phyloP scores from a whole-genome alignment of 805 yeast species.

The Ogataea paraovalis region DNA sequence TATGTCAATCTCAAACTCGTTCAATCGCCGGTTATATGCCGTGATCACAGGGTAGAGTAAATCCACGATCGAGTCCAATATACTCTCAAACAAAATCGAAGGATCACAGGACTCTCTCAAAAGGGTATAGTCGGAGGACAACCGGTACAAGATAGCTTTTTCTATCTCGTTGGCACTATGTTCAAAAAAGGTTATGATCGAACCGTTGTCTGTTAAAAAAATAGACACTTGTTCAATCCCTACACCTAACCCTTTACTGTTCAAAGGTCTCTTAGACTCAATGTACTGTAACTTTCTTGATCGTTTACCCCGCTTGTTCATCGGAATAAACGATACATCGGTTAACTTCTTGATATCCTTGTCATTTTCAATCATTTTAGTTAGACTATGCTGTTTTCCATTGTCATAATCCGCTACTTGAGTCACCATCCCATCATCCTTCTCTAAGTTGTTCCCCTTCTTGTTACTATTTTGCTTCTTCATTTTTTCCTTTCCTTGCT shows the following conservation, averaged over 20 bases:
- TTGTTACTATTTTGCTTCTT: neutral
- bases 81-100: slow-evolving; percentile 48
- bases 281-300: slow-evolving; percentile 28
- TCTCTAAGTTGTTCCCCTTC: neutral
- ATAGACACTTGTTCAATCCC: slow-evolving; percentile 56
- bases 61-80: slow-evolving; percentile 53
- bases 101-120: slow-evolving; percentile 50
- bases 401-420: neutral
- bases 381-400: slow-evolving; percentile 4
- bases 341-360: slow-evolving; percentile 32
- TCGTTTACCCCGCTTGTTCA: slow-evolving; percentile 5
- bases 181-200: slow-evolving; percentile 55
- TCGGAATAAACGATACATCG: slow-evolving; percentile 26
- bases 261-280: slow-evolving; percentile 42
- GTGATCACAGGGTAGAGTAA: slow-evolving; percentile 48
- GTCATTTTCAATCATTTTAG: slow-evolving; percentile 20
- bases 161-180: slow-evolving; percentile 51
- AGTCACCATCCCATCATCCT: too few species aligned
- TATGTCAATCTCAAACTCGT: slow-evolving; percentile 50
- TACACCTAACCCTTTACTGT: slow-evolving; percentile 38
- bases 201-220: slow-evolving; percentile 40
- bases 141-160: slow-evolving; percentile 45
- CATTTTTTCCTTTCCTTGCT: neutral
- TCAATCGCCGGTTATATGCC: slow-evolving; percentile 45
- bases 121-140: slow-evolving; percentile 42